These are phyloP conservation scores for Spinacia oleracea DNA, from an alignment of 179 eudicot species.

Conservation along the genomic window DNA sequence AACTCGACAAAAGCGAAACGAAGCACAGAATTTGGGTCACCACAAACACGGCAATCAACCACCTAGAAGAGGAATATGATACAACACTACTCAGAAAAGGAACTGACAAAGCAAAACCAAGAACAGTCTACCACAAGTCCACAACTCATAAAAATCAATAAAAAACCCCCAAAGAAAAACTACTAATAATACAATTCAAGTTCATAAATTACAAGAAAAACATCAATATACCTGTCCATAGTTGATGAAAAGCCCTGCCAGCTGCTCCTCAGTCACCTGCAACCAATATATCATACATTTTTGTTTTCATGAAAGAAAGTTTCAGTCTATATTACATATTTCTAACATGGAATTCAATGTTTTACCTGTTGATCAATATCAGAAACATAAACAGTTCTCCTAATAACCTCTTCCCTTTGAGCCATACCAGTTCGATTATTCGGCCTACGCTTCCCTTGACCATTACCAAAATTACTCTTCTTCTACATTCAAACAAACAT, in stretches of 20 bases:
- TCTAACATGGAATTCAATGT: too few species aligned
- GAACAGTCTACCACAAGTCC: background rate
- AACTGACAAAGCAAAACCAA: background rate
- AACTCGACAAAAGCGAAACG: slow-evolving; percentile 62
- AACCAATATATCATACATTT: background rate
- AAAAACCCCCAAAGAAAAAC: background rate
- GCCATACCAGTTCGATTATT: slow-evolving; percentile 82
- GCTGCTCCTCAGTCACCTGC: slow-evolving; percentile 91
- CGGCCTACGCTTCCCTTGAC: slow-evolving; percentile 63
- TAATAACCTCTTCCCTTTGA: slow-evolving; percentile 82
- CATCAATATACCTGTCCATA: slow-evolving; percentile 65
- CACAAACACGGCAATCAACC: slow-evolving; percentile 58
- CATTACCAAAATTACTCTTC: slow-evolving; percentile 45
- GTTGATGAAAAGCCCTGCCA: slow-evolving; percentile 60
- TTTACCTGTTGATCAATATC: slow-evolving; percentile 98
- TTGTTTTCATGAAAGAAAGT: too few species aligned
- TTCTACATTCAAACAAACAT: slow-evolving; percentile 35
- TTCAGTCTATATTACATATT: background rate
- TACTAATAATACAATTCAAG: slow-evolving; percentile 16
- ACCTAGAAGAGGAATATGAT: slow-evolving; percentile 26
- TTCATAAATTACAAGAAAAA: background rate
- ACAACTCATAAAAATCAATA: too few species aligned
- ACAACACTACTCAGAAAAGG: background rate
- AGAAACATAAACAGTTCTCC: slow-evolving; percentile 93
- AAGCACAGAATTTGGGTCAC: slow-evolving; percentile 58